Conservation (phyloP, 2,329 filamentous ascomycete species). For the Pyrenophora tritici-repentis region DNA sequence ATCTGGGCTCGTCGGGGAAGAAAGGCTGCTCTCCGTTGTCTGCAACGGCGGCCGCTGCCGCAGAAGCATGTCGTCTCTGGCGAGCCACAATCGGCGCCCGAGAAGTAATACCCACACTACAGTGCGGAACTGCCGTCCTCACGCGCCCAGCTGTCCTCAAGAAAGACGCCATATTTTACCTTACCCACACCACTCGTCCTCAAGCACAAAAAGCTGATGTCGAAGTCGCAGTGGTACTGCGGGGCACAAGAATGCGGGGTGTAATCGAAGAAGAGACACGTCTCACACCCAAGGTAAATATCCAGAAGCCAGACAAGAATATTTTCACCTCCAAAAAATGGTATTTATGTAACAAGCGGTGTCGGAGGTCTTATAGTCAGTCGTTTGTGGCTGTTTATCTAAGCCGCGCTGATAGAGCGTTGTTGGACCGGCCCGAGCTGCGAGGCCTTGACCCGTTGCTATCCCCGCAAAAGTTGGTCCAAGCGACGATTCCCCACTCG, state of each 20-base stretch:
- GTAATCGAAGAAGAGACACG: too few species aligned
- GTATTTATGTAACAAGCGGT: background rate
- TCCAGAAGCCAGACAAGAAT: background rate
- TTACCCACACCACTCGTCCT: background rate
- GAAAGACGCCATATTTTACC: slow-evolving; percentile 41
- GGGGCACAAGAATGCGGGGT: background rate
- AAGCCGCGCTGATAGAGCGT: slow-evolving; percentile 11
- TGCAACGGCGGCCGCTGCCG: slow-evolving; percentile 37
- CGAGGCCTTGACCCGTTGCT: slow-evolving; percentile 23
- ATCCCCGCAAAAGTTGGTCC: slow-evolving; percentile 23
- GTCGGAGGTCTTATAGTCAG: slow-evolving; percentile 15
- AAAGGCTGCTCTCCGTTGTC: slow-evolving; percentile 53
- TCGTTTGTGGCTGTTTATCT: slow-evolving; percentile 7
- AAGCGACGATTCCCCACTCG: slow-evolving; percentile 11
- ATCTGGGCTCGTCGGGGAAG: slow-evolving; percentile 63
- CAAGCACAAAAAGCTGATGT: background rate
- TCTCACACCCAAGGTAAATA: background rate
- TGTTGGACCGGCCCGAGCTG: slow-evolving; percentile 4
- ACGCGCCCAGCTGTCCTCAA: slow-evolving; percentile 34
- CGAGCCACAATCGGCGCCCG: slow-evolving; percentile 28
- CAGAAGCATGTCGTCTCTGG: slow-evolving; percentile 40
- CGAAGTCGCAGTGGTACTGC: background rate
- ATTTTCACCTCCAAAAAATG: background rate
- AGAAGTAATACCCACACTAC: slow-evolving; percentile 21
- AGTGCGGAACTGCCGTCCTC: slow-evolving; percentile 23